phyloP scores from a whole-genome alignment of 2,329 filamentous ascomycete genomes.

The Byssothecium circinans region DNA sequence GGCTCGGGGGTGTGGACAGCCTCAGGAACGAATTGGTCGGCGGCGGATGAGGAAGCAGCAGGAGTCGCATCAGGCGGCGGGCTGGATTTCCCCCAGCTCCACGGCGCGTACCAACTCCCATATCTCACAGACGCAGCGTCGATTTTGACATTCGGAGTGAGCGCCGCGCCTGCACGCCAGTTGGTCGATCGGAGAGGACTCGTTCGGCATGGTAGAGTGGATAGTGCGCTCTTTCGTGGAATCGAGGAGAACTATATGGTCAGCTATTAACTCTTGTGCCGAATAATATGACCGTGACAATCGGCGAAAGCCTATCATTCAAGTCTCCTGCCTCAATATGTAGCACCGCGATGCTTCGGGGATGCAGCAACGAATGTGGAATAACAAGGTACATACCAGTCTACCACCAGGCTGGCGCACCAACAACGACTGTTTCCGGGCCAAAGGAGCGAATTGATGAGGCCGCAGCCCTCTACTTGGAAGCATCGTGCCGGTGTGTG shows the following conservation, averaged over 20 bases:
- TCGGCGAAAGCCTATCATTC: no score
- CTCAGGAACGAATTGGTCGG: conserved; percentile 9
- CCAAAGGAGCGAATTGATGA: conserved; percentile 29
- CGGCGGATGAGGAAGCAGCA: conserved; percentile 14
- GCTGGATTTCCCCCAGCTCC: conserved; percentile 38
- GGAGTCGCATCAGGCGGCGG: conserved; percentile 24
- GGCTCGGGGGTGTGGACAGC: conserved; percentile 16
- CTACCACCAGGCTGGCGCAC: conserved; percentile 28
- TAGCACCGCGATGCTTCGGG: not conserved
- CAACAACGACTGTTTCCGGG: conserved; percentile 24
- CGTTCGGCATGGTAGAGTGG: conserved; percentile 24
- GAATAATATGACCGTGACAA: no score
- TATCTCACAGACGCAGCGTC: conserved; percentile 29
- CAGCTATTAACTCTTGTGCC: no score
- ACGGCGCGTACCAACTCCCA: conserved; percentile 41
- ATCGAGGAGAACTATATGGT: conserved; percentile 37
- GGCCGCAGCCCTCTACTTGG: conserved; percentile 52
- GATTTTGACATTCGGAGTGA: conserved; percentile 20
- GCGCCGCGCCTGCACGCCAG: conserved; percentile 28
- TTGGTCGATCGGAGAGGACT: conserved; percentile 27
- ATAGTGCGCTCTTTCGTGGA: conserved; percentile 23
- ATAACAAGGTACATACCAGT: conserved; percentile 31
- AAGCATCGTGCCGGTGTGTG: conserved; percentile 45
- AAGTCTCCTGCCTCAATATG: not conserved
- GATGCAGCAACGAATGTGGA: not conserved